Evolutionary conservation across 1,284 basidiomycete genomes (phyloP), one percentile per base, ranked within the genome.

Genomic region (Mycosarcoma mackinlayi): DNA sequence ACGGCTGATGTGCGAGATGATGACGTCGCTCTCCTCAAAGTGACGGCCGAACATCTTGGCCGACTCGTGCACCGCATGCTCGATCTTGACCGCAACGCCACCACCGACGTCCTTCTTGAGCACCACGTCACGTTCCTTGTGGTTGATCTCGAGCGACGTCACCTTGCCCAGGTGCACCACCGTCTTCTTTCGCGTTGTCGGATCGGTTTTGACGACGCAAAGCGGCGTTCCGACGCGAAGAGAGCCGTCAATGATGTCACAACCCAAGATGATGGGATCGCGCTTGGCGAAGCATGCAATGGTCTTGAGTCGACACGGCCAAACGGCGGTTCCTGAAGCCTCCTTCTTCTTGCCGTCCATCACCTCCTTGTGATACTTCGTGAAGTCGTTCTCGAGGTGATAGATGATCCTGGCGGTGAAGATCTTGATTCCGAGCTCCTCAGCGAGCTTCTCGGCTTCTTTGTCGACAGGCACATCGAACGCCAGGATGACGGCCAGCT

Each of bases 341-440:
- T 95, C 95, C 77, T 86, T 88, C 60, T 92, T 88, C 84, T 94
- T 94, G n/a, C 91, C 92, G 83, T 97, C 96, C 69, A 87, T 87
- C 55, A 98, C 93, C 84, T 94, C 92, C 62, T 88, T 87, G 83
- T 96, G 95, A 85, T 98, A 98, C n/a, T 90, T 92, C 45, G 90
- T 97, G 86, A 98, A 98, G 24, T 93, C 89, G 82, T 98, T 96
- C 84, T 98, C 98, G 57, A 99, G 85, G 84, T 98, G 96, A 85
- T 99, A 99, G 79, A 99, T 98, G 83, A 98, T 98, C 80, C 94
- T 92, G 73, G 93, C 93, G 92, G 91, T 94, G 87, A 98, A 98
- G 77, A 98, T 85, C 76, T 88, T 89, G 79, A 98, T 90, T 31
- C 94, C 94, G 85, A 94, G 90, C 82, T 97, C 93, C 59, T 95